These are phyloP conservation scores for Ceratobasidium sp. DNA, from an alignment of 1,284 basidiomycete species.

Conservation along the genomic window DNA sequence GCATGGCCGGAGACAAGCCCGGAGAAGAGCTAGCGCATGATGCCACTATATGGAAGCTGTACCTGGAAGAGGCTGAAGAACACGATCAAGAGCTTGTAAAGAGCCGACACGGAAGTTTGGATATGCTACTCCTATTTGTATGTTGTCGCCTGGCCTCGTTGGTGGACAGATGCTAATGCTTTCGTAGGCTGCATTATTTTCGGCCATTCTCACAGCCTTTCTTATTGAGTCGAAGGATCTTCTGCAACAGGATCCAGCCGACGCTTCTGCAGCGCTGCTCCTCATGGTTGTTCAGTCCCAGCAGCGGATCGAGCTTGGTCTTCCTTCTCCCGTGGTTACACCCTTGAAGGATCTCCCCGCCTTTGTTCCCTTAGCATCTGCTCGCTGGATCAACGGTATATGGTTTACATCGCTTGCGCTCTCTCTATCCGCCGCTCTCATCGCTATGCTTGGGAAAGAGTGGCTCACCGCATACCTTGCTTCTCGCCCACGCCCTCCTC, in stretches of 20 bases:
- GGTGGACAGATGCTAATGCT: neutral
- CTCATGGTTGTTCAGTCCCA: slow-evolving; percentile 4
- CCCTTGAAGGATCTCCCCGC: neutral
- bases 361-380: neutral
- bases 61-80: neutral
- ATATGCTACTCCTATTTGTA: slow-evolving; percentile 2
- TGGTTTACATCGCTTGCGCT: slow-evolving; percentile 31
- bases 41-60: neutral
- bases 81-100: neutral
- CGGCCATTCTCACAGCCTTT: slow-evolving; percentile 26
- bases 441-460: slow-evolving; percentile 29
- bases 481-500: slow-evolving; percentile 1
- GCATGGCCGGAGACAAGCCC: neutral
- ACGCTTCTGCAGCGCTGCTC: neutral
- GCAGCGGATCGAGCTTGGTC: neutral
- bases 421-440: neutral
- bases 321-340: neutral
- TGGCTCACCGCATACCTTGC: slow-evolving; percentile 19
- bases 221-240: slow-evolving; percentile 2
- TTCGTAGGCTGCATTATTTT: slow-evolving; percentile 17
- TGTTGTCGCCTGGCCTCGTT: neutral
- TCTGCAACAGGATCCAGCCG: slow-evolving; percentile 8
- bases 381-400: slow-evolving; percentile 14
- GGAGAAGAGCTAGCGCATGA: neutral
- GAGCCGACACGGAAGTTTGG: neutral